These are phyloP conservation scores for Lipomyces yamanashiensis DNA, from an alignment of 805 yeast genomes.

Conservation along the genomic window DNA sequence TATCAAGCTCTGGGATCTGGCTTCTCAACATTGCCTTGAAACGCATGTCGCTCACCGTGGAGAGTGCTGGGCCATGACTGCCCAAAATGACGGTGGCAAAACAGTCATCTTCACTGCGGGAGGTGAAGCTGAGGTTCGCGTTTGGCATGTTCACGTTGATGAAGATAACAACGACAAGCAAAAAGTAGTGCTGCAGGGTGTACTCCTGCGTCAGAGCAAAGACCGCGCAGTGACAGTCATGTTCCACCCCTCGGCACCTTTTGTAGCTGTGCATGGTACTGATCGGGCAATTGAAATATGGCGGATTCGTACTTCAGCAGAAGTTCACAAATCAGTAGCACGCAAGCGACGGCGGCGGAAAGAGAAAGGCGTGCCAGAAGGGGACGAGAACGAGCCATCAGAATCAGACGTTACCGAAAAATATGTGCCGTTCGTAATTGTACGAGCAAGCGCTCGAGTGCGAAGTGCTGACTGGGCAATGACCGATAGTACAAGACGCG, in stretches of 20 bases:
- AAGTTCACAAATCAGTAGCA: conserved; percentile 73
- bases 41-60: conserved; percentile 92
- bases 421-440: conserved; percentile 68
- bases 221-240: conserved; percentile 66
- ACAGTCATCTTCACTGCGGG: conserved; percentile 69
- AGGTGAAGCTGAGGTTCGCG: conserved; percentile 76
- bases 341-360: conserved; percentile 76
- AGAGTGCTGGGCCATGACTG: conserved; percentile 87
- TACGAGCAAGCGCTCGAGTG: conserved; percentile 69
- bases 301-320: conserved; percentile 71
- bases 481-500: conserved; percentile 41
- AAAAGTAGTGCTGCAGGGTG: conserved; percentile 63
- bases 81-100: conserved; percentile 39
- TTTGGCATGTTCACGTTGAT: conserved; percentile 69
- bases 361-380: conserved; percentile 65
- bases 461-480: conserved; percentile 69
- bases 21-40: conserved; percentile 86
- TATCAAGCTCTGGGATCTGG: conserved; percentile 90
- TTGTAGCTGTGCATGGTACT: conserved; percentile 71
- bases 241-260: conserved; percentile 52
- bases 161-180: conserved; percentile 54
- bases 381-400: conserved; percentile 61
- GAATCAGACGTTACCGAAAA: conserved; percentile 54
- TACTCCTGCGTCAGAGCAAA: conserved; percentile 57
- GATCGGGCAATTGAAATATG: conserved; percentile 83